Conservation (phyloP, 768 basidiomycete species). For the Suillus plorans region DNA sequence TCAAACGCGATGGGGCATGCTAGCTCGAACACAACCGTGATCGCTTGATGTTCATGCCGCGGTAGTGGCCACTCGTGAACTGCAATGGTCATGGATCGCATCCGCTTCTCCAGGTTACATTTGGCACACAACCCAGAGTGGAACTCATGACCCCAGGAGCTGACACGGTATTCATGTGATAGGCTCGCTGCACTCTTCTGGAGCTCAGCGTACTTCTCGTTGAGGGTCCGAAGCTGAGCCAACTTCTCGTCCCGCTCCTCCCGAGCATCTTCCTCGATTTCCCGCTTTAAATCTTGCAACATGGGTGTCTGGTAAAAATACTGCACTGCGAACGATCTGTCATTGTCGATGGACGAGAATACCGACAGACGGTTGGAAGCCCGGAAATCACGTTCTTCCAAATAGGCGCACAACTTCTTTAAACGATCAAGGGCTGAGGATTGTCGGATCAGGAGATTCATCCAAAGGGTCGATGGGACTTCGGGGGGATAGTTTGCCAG, state of each 20-base stretch:
- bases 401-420: slow-evolving; percentile 26
- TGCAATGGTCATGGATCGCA: slow-evolving; percentile 26
- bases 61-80: slow-evolving; percentile 52
- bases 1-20: slow-evolving; percentile 38
- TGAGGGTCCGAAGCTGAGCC: not conserved
- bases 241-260: slow-evolving; percentile 23
- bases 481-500: slow-evolving; percentile 35
- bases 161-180: not conserved
- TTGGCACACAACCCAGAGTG: slow-evolving; percentile 21
- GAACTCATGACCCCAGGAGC: not conserved
- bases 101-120: slow-evolving; percentile 25
- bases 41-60: slow-evolving; percentile 13
- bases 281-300: slow-evolving; percentile 25
- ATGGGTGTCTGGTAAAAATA: slow-evolving; percentile 28
- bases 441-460: slow-evolving; percentile 30
- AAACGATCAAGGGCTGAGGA: slow-evolving; percentile 29
- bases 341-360: slow-evolving; percentile 26
- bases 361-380: slow-evolving; percentile 28
- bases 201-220: slow-evolving; percentile 16
- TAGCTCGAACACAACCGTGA: slow-evolving; percentile 43
- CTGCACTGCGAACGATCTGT: slow-evolving; percentile 33
- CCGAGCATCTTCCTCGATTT: slow-evolving; percentile 32
- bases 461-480: slow-evolving; percentile 24
- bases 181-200: not conserved
- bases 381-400: slow-evolving; percentile 29